Percentiles rank a stretch among this genome's conserved stretches.
Evolutionary conservation across 164 flowering plant species (phyloP).

Genomic region (Macadamia tetraphylla): DNA sequence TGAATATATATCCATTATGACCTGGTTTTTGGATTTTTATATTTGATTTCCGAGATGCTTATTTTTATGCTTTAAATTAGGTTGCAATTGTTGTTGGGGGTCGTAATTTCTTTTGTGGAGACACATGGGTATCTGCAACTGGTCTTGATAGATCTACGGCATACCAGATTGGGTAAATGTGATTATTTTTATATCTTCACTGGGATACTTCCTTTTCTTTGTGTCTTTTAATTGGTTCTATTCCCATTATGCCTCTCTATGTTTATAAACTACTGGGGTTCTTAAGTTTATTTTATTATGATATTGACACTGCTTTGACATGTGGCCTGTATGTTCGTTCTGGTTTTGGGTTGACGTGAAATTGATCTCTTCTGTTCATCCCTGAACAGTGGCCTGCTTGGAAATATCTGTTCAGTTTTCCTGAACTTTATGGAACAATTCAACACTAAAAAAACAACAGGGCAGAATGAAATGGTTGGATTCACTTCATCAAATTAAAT

Average conservation of each 20-base stretch:
- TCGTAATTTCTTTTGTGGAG: slow-evolving; percentile 91
- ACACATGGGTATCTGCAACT: slow-evolving; percentile 75
- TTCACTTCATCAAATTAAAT: too few species aligned
- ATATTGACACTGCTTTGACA: neutral
- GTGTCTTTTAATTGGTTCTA: neutral
- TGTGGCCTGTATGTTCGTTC: neutral
- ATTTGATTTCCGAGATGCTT: slow-evolving; percentile 4
- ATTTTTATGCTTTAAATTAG: slow-evolving; percentile 26
- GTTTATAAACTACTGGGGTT: neutral
- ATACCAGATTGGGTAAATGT: slow-evolving; percentile 78
- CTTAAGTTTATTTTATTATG: neutral
- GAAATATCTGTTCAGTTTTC: too few species aligned
- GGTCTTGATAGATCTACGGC: slow-evolving; percentile 84
- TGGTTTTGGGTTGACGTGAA: neutral
- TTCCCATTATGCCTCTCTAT: neutral
- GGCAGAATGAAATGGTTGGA: too few species aligned
- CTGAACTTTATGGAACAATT: too few species aligned
- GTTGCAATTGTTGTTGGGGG: slow-evolving; percentile 96
- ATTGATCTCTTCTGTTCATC: neutral
- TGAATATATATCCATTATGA: neutral
- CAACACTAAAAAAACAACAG: too few species aligned
- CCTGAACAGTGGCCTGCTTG: too few species aligned
- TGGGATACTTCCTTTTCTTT: neutral
- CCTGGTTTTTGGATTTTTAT: neutral
- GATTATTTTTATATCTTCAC: neutral